Conservation (phyloP, 768 basidiomycete genomes). For the Mycena capillaripes region DNA sequence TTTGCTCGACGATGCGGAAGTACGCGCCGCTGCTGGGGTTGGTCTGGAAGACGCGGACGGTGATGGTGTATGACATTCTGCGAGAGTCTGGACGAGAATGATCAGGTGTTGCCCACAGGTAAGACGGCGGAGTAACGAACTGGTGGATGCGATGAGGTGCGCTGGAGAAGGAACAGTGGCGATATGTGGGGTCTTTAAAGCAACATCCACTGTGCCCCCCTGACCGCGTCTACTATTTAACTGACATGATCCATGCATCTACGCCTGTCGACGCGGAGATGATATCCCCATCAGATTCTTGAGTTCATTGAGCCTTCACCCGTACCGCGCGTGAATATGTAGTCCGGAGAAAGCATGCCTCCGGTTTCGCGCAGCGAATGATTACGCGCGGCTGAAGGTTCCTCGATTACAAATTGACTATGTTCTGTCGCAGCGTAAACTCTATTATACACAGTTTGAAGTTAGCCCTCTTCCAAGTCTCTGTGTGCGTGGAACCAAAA, state of each 20-base stretch:
- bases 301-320: slow-evolving; percentile 12
- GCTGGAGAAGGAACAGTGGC: slow-evolving; percentile 17
- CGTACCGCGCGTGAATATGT: slow-evolving; percentile 10
- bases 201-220: slow-evolving; percentile 10
- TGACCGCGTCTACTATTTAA: slow-evolving; percentile 8
- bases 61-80: slow-evolving; percentile 22
- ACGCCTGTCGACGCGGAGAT: slow-evolving; percentile 17
- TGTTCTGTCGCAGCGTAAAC: slow-evolving; percentile 12
- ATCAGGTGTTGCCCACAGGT: slow-evolving; percentile 20
- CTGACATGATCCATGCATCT: slow-evolving; percentile 23
- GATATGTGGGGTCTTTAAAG: slow-evolving; percentile 19
- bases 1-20: slow-evolving; percentile 21
- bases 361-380: not conserved
- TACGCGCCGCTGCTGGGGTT: slow-evolving; percentile 14
- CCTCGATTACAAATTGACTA: slow-evolving; percentile 9
- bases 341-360: slow-evolving; percentile 14
- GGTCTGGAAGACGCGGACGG: slow-evolving; percentile 26
- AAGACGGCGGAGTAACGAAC: slow-evolving; percentile 16
- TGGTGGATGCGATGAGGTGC: slow-evolving; percentile 16
- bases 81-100: slow-evolving; percentile 5
- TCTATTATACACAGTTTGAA: slow-evolving; percentile 10
- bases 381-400: not conserved
- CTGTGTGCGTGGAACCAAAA: slow-evolving; percentile 4
- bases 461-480: not conserved
- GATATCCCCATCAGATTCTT: slow-evolving; percentile 16